Evolutionary conservation across 805 yeast genomes (phyloP), one percentile per base, ranked within the genome.

Genomic region (Saccharomycopsis amapae): DNA sequence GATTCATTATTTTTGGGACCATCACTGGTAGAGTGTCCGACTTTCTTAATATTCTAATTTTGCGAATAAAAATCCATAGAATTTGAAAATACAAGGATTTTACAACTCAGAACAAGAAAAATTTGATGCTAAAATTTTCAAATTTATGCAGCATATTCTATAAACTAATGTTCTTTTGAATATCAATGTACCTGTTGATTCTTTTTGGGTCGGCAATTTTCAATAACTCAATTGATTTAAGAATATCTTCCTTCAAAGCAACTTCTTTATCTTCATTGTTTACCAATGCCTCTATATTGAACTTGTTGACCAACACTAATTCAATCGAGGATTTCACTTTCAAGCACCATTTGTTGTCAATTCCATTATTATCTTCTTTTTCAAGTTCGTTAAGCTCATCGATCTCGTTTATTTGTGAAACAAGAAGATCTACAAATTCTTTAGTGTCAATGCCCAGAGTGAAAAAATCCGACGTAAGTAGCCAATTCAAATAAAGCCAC

Each of bases 401-500:
- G 1, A 83, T 55, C 0, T 57, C 56, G 1, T 55, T 24, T 44
- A 69, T 69, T 18, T 66, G 62, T 1, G 58, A 62, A 17, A 55
- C 37, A 33, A 66, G 43, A 1, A 53, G 48, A 4, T 55, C 52
- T 0, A 57, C 47, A 5, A 65, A 61, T 20, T 63, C 51, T 1
- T 60, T 66, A 39, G 58, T 57, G 3, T 68, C 65, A 6, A 76
- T 61, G 56, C 3, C 17, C 13, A 4, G 22, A 5, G 7, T 44
- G 30, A 76, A 65, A 28, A 73, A 63, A 10, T 60, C 61, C 31
- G 71, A 71, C 5, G 72, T 67, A 5, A 76, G 58, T 19, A 90
- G 67, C 97, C 97, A 93, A 42, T 79, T 75, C 48, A 86, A 70
- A 59, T 89, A 93, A 1, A 84, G 71, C 97, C 97, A 93, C 0